Evolutionary conservation across 225 moss, liverwort and hornwort species (phyloP).

Genomic region (Takakia lepidozioides): DNA sequence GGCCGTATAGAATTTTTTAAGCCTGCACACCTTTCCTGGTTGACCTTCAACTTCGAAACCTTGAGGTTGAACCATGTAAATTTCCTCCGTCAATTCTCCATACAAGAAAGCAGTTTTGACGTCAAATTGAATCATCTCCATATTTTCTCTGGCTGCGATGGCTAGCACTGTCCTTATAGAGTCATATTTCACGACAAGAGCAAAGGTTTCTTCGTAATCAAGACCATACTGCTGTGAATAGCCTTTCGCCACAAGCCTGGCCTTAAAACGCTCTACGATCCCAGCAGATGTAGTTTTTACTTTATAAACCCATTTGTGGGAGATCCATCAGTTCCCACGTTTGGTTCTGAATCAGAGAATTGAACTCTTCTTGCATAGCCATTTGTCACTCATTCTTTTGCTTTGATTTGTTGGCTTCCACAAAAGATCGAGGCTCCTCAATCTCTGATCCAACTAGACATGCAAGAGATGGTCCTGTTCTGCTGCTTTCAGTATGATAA

Average conservation of each 20-base stretch:
- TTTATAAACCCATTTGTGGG: constrained; percentile 4
- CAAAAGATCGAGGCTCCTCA: not conserved
- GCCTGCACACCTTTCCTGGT: not conserved
- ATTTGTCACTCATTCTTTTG: not conserved
- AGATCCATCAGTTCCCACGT: too few relatives aligned
- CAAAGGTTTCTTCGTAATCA: constrained; percentile 2
- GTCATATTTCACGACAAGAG: constrained; percentile 3
- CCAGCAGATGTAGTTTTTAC: not conserved
- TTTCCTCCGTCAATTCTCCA: not conserved
- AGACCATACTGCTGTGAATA: not conserved
- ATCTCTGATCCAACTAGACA: not conserved
- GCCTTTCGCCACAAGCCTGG: constrained; percentile 5
- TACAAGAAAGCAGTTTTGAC: too few relatives aligned
- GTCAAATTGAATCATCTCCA: constrained; percentile 6
- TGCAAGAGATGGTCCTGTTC: too few relatives aligned
- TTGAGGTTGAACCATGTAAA: constrained; percentile 9
- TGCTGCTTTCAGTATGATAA: too few relatives aligned
- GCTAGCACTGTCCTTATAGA: not conserved
- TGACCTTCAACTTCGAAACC: not conserved
- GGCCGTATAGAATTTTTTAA: constrained; percentile 3
- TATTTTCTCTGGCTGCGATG: not conserved
- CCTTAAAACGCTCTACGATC: not conserved
- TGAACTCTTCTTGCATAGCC: too few relatives aligned
- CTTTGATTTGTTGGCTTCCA: not conserved
- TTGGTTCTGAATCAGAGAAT: too few relatives aligned